Percentiles rank a stretch among this genome's conserved stretches.
Conservation (phyloP, 2,329 filamentous ascomycete species). For the Epichloe brachyelytri region DNA sequence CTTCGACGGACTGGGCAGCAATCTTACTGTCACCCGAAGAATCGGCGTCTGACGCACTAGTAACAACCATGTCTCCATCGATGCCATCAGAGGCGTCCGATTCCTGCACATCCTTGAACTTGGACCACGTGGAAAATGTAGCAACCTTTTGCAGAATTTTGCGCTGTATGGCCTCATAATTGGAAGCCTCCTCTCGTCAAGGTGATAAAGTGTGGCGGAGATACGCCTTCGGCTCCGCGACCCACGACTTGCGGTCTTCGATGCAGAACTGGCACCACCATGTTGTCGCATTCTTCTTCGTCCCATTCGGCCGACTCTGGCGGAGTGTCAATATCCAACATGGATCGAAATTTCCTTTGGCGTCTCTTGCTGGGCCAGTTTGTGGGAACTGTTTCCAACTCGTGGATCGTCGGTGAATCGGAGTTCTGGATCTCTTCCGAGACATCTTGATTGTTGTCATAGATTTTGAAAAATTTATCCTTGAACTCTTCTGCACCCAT, state of each 20-base stretch:
- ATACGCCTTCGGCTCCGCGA: constrained; percentile 17
- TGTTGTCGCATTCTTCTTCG: constrained; percentile 47
- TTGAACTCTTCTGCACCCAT: constrained; percentile 75
- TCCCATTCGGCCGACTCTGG: constrained; percentile 39
- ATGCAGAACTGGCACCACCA: constrained; percentile 62
- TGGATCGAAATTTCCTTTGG: constrained; percentile 35
- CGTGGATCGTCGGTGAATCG: constrained; percentile 56
- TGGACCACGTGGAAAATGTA: constrained; percentile 59
- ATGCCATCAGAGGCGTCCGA: constrained; percentile 35
- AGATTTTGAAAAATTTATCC: constrained; percentile 75
- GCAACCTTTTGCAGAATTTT: constrained; percentile 69
- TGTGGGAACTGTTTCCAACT: constrained; percentile 66
- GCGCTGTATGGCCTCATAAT: constrained; percentile 58
- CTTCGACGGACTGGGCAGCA: constrained; percentile 65
- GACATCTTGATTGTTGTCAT: constrained; percentile 54
- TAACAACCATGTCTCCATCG: constrained; percentile 58
- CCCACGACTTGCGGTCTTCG: constrained; percentile 28
- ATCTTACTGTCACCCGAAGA: constrained; percentile 59
- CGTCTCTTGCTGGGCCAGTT: constrained; percentile 52
- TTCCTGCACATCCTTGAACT: constrained; percentile 41
- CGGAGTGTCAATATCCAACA: constrained; percentile 34
- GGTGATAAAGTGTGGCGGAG: constrained; percentile 58
- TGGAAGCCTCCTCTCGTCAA: constrained; percentile 58
- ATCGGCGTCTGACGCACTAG: constrained; percentile 49
- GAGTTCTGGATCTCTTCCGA: constrained; percentile 59